Base-by-base conservation (phyloP, 2,329 filamentous ascomycete genomes). In the Neonectria faginata region DNA sequence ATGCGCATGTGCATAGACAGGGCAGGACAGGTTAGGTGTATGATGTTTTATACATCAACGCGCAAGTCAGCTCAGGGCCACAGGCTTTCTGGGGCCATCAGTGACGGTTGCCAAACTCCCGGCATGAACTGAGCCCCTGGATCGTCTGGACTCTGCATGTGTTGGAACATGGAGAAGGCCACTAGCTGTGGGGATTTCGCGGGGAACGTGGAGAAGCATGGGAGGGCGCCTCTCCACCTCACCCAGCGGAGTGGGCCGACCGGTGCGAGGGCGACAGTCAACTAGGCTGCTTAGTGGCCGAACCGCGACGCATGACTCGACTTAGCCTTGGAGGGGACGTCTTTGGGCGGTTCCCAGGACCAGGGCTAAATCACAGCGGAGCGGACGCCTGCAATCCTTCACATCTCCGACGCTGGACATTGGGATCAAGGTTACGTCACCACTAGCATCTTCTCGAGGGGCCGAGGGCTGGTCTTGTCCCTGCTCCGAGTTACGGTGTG, bases 141-240 rank as follows among this genome's bases (percentile, higher is more conserved):
- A 64, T 64, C 51, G 50, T 44, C 57, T 64, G 2, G 6, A 16
- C 36, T 39, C 36, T n/a, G 61, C 61, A 60, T 54, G 47, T 55
- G 14, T 16, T 18, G 44, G 42, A 63, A 63, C 55, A 48, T 63
- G 60, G 60, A 63, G 25, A 48, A 63, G 56, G 55, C 44, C 44
- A 12, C 53, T 57, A 44, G 51, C 42, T 56, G 55, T 51, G 56
- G 62, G 53, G 47, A 22, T 22, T 60, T 57, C 52, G 62, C 51
- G 57, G 56, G 52, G 57, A 60, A 60, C 27, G 53, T 57, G 57
- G 62, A 55, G 62, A 60, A 64, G 42, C n/a, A 10, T 42, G 48
- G 22, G 31, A 39, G 36, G 36, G 25, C 50, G 36, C 41, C 33
- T 25, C 48, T 18, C 29, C 39, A 20, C 29, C 53, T 27, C 39